These are phyloP conservation scores for Turnera subulata DNA, from an alignment of 345 rosid species.

Conservation along the genomic window DNA sequence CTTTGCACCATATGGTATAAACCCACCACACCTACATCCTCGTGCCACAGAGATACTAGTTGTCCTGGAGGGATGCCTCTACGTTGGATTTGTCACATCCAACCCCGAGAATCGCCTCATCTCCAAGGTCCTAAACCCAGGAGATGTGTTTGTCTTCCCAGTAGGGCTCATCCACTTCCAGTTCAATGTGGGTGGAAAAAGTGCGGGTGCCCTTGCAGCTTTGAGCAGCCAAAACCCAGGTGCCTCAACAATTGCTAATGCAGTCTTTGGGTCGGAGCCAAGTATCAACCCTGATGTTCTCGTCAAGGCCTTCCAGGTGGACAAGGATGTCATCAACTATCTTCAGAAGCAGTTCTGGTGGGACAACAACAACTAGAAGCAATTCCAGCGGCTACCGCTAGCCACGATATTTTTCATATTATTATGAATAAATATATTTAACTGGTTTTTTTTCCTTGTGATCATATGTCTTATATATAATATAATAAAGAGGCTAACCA, in stretches of 20 bases:
- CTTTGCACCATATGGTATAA: constrained; percentile 15
- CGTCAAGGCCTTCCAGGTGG: constrained; percentile 14
- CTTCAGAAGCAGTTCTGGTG: background rate
- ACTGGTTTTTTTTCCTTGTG: no score
- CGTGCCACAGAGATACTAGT: constrained; percentile 13
- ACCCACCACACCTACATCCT: constrained; percentile 22
- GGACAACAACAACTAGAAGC: background rate
- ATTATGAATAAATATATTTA: no score
- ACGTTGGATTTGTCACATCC: constrained; percentile 16
- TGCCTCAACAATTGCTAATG: constrained; percentile 10
- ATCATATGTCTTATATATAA: no score
- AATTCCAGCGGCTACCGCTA: no score
- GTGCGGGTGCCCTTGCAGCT: constrained; percentile 12
- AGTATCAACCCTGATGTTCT: constrained; percentile 12
- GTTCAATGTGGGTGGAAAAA: constrained; percentile 11
- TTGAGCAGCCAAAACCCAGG: constrained; percentile 21
- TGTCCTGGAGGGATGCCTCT: constrained; percentile 5
- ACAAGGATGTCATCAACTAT: background rate
- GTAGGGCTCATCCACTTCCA: constrained; percentile 20
- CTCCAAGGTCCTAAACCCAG: constrained; percentile 8
- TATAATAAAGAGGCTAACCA: no score
- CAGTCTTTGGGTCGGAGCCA: constrained; percentile 3
- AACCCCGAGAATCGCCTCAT: constrained; percentile 10
- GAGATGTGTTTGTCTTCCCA: constrained; percentile 21
- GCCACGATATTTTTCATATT: no score